A percentile compares a stretch with the other conserved stretches of the same genome.
These are phyloP conservation scores for Monilinia polystroma DNA, from an alignment of 2,329 filamentous ascomycete species.

Conservation along the genomic window DNA sequence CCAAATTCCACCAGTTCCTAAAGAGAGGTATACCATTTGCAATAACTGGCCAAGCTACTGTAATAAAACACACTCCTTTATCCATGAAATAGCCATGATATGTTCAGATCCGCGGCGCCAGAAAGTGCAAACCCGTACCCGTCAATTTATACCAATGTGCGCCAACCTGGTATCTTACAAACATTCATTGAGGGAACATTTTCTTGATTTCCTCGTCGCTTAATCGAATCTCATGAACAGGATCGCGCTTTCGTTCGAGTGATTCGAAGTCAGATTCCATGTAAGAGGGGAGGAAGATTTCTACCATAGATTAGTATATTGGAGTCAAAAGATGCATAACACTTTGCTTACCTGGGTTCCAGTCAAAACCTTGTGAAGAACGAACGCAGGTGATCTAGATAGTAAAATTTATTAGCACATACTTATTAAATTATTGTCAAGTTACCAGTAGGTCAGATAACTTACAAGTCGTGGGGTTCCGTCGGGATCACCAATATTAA, in stretches of 20 bases:
- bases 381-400: slow-evolving; percentile 74
- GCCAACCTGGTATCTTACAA: slow-evolving; percentile 1
- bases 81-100: slow-evolving; percentile 27
- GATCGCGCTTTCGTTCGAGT: slow-evolving; percentile 72
- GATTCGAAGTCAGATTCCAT: slow-evolving; percentile 72
- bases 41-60: slow-evolving; percentile 12
- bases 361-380: slow-evolving; percentile 76
- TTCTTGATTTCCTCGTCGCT: slow-evolving; percentile 73
- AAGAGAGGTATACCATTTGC: slow-evolving; percentile 2
- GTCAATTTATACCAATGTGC: neutral
- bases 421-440: slow-evolving; percentile 17
- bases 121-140: slow-evolving; percentile 30
- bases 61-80: slow-evolving; percentile 5
- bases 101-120: slow-evolving; percentile 35
- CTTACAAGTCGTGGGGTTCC: slow-evolving; percentile 70
- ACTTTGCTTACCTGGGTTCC: slow-evolving; percentile 66
- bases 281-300: slow-evolving; percentile 80
- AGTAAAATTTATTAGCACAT: slow-evolving; percentile 24
- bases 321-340: neutral
- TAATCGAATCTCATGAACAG: slow-evolving; percentile 73
- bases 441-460: slow-evolving; percentile 24
- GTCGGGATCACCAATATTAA: slow-evolving; percentile 74
- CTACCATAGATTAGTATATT: slow-evolving; percentile 43
- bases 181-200: slow-evolving; percentile 61
- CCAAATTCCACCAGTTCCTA: slow-evolving; percentile 5